phyloP scores from a whole-genome alignment of 805 yeast genomes.

The Debaryomyces tyrocola region DNA sequence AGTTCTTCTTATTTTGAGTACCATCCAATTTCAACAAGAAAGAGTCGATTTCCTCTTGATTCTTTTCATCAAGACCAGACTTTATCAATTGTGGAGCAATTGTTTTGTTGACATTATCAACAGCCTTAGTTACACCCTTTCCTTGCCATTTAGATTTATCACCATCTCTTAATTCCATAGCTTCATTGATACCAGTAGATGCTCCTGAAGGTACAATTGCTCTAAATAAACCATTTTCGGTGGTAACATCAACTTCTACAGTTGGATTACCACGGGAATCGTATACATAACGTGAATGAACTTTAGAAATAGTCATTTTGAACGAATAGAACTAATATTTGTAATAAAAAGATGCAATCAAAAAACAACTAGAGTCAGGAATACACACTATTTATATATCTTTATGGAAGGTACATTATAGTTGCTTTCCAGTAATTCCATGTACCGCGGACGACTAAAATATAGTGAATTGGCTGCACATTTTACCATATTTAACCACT shows the following conservation, averaged over 20 bases:
- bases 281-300: conserved; percentile 94
- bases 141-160: conserved; percentile 98
- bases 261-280: conserved; percentile 99
- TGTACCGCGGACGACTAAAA: too few species aligned
- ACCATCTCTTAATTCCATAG: conserved; percentile 96
- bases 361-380: too few species aligned
- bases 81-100: conserved; percentile 91
- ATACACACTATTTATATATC: not conserved
- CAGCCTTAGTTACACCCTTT: conserved; percentile 97
- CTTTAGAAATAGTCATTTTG: conserved; percentile 80
- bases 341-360: too few species aligned
- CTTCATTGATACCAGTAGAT: conserved; percentile 98
- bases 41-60: conserved; percentile 85
- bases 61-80: conserved; percentile 77
- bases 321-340: not conserved
- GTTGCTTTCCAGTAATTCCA: not conserved
- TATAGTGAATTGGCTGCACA: too few species aligned
- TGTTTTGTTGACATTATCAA: conserved; percentile 89
- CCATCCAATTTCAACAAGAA: conserved; percentile 89
- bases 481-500: too few species aligned
- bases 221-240: conserved; percentile 92
- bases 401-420: not conserved
- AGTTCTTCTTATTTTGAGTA: conserved; percentile 93
- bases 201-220: conserved; percentile 99
- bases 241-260: conserved; percentile 95